Percentiles rank a stretch among this genome's conserved stretches.
Conservation (phyloP, 176 grass and related monocot genomes). For the Musa schizocarpa region DNA sequence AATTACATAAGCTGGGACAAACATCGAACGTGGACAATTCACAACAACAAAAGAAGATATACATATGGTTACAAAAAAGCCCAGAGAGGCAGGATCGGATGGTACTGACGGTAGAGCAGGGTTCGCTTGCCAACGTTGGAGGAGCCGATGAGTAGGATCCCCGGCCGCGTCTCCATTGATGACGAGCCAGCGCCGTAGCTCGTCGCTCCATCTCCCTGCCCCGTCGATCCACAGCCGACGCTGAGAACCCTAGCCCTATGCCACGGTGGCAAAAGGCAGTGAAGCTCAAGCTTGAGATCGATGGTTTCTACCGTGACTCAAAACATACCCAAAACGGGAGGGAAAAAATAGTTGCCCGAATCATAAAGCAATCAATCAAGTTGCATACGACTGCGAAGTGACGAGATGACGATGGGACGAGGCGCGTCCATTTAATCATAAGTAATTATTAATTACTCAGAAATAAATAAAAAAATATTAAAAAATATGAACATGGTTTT, state of each 20-base stretch:
- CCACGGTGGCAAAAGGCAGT: not conserved
- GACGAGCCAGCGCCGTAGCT: conserved; percentile 15
- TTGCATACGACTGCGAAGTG: too few species aligned
- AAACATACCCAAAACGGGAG: too few species aligned
- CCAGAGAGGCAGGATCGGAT: not conserved
- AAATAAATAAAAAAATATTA: too few species aligned
- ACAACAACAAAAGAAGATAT: not conserved
- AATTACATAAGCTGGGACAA: not conserved
- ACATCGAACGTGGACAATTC: not conserved
- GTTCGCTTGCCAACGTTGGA: conserved; percentile 85
- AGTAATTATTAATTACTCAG: too few species aligned
- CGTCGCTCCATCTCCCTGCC: not conserved
- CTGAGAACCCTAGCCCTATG: conserved; percentile 8
- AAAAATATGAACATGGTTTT: too few species aligned
- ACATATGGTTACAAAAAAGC: not conserved
- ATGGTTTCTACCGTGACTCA: too few species aligned
- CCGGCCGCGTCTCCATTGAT: conserved; percentile 65
- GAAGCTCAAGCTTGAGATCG: not conserved
- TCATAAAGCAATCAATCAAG: too few species aligned
- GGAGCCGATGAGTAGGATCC: conserved; percentile 61
- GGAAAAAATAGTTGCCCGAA: too few species aligned
- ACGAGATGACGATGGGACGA: too few species aligned
- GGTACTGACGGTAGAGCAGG: conserved; percentile 66
- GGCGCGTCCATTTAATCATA: too few species aligned
- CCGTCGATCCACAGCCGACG: not conserved